A percentile compares a stretch with the other conserved stretches of the same genome.
These are phyloP conservation scores for Yarrowia sp. DNA, from an alignment of 805 yeast species.

Conservation along the genomic window DNA sequence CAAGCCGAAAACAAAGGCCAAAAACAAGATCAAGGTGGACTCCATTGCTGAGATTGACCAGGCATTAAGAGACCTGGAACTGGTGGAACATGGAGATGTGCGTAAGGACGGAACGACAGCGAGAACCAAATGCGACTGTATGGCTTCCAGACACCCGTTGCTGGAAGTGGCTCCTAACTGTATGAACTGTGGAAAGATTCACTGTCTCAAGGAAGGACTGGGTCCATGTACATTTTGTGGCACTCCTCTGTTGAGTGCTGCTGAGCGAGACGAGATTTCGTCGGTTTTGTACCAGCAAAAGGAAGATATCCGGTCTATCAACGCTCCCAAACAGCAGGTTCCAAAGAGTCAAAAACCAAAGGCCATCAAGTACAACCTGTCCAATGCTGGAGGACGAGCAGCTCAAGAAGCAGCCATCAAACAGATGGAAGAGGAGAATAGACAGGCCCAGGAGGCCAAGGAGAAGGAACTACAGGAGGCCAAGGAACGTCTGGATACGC, in stretches of 20 bases:
- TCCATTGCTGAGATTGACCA: slow-evolving; percentile 71
- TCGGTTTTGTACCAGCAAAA: slow-evolving; percentile 67
- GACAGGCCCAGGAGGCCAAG: slow-evolving; percentile 20
- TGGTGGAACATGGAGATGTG: slow-evolving; percentile 45
- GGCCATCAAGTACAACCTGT: slow-evolving; percentile 33
- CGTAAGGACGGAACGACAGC: slow-evolving; percentile 42
- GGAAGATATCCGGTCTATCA: slow-evolving; percentile 49
- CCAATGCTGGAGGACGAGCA: slow-evolving; percentile 28
- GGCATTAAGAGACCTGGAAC: slow-evolving; percentile 62
- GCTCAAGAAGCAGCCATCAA: slow-evolving; percentile 30
- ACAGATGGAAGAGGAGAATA: slow-evolving; percentile 43
- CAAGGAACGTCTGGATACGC: slow-evolving; percentile 69
- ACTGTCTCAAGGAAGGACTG: slow-evolving; percentile 87
- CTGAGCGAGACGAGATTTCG: slow-evolving; percentile 64
- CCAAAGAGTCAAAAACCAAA: slow-evolving; percentile 41
- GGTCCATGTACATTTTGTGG: slow-evolving; percentile 91
- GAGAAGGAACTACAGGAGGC: slow-evolving; percentile 44
- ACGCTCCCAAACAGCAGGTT: slow-evolving; percentile 42
- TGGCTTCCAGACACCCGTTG: slow-evolving; percentile 86
- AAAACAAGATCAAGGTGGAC: slow-evolving; percentile 56
- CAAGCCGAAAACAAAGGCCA: slow-evolving; percentile 11
- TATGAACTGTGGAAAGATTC: slow-evolving; percentile 89
- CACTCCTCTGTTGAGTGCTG: slow-evolving; percentile 62
- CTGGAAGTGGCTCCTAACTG: slow-evolving; percentile 94
- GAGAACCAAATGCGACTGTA: slow-evolving; percentile 71